Conservation (phyloP, 2,329 filamentous ascomycete species). For the Stachybotrys chartarum region DNA sequence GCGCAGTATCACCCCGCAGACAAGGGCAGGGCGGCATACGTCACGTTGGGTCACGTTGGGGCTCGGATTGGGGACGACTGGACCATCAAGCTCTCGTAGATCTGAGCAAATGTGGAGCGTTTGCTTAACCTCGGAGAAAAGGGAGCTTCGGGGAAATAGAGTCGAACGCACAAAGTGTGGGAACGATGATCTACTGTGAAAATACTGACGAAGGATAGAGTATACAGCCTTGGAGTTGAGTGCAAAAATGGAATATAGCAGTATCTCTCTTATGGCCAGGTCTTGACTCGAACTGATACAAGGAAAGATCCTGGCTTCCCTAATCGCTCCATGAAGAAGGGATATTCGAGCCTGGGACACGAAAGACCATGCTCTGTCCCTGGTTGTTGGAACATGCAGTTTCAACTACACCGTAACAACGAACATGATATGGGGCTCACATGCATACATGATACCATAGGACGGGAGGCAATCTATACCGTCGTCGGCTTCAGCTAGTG, state of each 20-base stretch:
- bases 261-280: too few relatives aligned
- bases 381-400: background rate
- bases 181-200: background rate
- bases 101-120: background rate
- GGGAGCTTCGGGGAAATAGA: background rate
- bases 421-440: too few relatives aligned
- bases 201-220: too few relatives aligned
- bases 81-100: slow-evolving; percentile 26
- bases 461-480: too few relatives aligned
- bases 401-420: background rate
- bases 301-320: too few relatives aligned
- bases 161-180: background rate
- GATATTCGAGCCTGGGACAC: too few relatives aligned
- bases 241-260: too few relatives aligned
- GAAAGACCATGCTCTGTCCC: background rate
- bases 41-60: slow-evolving; percentile 43
- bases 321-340: too few relatives aligned
- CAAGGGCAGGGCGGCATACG: slow-evolving; percentile 42
- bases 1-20: slow-evolving; percentile 51
- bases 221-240: too few relatives aligned
- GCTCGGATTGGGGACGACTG: slow-evolving; percentile 48
- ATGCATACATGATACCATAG: too few relatives aligned
- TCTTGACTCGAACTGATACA: too few relatives aligned
- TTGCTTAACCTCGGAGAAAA: background rate
- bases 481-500: too few relatives aligned